Evolutionary conservation across 768 basidiomycete species (phyloP).

Genomic region (Amanita rubescens): DNA sequence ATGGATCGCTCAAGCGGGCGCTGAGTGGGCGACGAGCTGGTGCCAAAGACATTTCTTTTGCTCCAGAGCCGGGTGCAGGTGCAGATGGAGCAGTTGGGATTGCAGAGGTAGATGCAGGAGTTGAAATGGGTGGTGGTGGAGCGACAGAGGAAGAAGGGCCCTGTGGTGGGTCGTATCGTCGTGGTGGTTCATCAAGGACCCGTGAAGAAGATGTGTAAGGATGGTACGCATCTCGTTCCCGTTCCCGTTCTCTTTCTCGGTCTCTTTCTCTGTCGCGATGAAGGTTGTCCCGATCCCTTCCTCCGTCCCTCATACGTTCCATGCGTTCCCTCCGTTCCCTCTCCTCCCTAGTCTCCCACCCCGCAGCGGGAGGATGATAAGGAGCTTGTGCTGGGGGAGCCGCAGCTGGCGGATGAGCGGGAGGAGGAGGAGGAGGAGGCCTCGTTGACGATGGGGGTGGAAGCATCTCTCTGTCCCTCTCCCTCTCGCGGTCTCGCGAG

Average conservation of each 20-base stretch:
- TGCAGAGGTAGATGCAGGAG: no score
- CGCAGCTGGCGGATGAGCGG: not conserved
- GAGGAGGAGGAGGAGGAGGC: not conserved
- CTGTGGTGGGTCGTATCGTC: not conserved
- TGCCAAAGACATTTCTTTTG: not conserved
- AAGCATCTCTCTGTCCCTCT: constrained; percentile 3
- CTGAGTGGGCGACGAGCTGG: not conserved
- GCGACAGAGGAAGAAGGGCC: not conserved
- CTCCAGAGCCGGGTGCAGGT: not conserved
- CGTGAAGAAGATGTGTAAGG: no score
- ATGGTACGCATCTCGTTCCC: not conserved
- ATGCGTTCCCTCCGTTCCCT: not conserved
- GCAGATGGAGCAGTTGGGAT: not conserved
- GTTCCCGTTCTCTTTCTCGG: not conserved
- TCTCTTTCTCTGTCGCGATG: not conserved
- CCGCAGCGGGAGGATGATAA: not conserved
- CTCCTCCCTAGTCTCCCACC: constrained; percentile 6
- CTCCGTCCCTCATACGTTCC: constrained; percentile 22
- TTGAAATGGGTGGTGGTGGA: not conserved
- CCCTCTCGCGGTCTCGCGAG: not conserved
- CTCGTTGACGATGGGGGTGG: not conserved
- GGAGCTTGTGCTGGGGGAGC: no score
- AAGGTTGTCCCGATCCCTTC: not conserved
- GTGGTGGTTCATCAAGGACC: no score
- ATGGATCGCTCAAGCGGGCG: not conserved